Evolutionary conservation across 2,329 filamentous ascomycete genomes (phyloP), one percentile per base, ranked within the genome.

Genomic region (Fusarium palustre): DNA sequence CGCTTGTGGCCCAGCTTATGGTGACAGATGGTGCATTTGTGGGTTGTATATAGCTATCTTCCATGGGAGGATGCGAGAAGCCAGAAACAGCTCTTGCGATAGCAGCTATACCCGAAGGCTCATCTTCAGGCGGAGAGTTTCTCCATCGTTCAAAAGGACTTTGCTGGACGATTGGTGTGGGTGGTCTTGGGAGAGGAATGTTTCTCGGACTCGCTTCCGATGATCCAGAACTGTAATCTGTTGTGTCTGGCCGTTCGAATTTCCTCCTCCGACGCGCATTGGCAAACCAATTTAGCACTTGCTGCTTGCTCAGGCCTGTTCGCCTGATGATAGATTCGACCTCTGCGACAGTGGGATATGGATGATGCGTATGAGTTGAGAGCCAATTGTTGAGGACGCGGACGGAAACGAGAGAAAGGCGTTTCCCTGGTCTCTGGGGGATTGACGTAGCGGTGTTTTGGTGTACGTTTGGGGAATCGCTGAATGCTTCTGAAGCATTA

Each of bases 211-310:
- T 33, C 4, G 25, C 34, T 1, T 53, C 60, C 3, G 60, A 33
- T 1, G 46, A 55, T 3, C 7, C 33, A 5, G 49, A 34, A 2
- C 30, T 36, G 2, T 28, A 5, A 3, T 39, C 34, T 2, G 53
- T 41, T 5, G 45, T 30, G 9, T 57, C 42, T 5, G 34, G 30
- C 0, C 33, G 18, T 2, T 31, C 50, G 1, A 61, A 50, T 81
- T 96, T 97, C 70, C 91, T 89, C 63, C 93, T 86, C 53, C 93
- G 87, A 28, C 93, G 88, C 34, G 92, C 92, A 77, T 97, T 97
- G 56, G 93, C 92, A 39, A 97, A 87, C 93, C 93, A 97, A 76
- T 96, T 97, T 7, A 89, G 88, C 61, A 97, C 93, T 75, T 97
- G 93, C 8, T 86, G 90, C 71, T 91, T 87, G 75, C 87, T 93